A percentile compares a stretch with the other conserved stretches of the same genome.
phyloP scores from a whole-genome alignment of 345 rosid genomes.

The Camelina laxa region DNA sequence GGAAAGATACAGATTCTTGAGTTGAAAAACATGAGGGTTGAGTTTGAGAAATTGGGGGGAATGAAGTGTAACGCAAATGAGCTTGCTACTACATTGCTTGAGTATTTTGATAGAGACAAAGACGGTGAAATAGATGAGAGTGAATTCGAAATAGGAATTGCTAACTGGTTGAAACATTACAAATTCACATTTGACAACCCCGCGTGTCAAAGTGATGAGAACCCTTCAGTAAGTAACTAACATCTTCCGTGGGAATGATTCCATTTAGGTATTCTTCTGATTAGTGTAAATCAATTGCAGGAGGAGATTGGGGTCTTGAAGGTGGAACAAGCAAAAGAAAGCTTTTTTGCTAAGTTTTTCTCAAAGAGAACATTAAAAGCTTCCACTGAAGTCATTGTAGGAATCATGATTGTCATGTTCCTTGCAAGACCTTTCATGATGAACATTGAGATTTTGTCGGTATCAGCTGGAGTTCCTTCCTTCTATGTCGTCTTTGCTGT shows the following conservation, averaged over 20 bases:
- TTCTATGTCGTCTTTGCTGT: slow-evolving; percentile 37
- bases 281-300: not conserved
- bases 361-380: slow-evolving; percentile 24
- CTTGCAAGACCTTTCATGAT: slow-evolving; percentile 43
- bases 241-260: not conserved
- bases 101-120: slow-evolving; percentile 24
- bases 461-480: slow-evolving; percentile 43
- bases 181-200: slow-evolving; percentile 3
- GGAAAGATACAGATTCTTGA: slow-evolving; percentile 39
- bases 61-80: slow-evolving; percentile 32
- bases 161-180: slow-evolving; percentile 29
- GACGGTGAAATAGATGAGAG: slow-evolving; percentile 23
- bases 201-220: slow-evolving; percentile 4
- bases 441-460: slow-evolving; percentile 34
- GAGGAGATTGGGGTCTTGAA: slow-evolving; percentile 28
- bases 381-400: slow-evolving; percentile 32
- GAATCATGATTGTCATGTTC: slow-evolving; percentile 32
- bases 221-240: slow-evolving; percentile 21
- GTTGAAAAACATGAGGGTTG: slow-evolving; percentile 26
- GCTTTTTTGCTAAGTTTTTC: slow-evolving; percentile 23
- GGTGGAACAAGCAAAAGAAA: slow-evolving; percentile 27
- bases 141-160: slow-evolving; percentile 26
- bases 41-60: slow-evolving; percentile 38
- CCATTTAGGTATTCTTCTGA: not conserved
- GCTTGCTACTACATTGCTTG: slow-evolving; percentile 22